Evolutionary conservation across 2,329 filamentous ascomycete genomes (phyloP), one percentile per base, ranked within the genome.

Genomic region (Epichloe gansuensis): DNA sequence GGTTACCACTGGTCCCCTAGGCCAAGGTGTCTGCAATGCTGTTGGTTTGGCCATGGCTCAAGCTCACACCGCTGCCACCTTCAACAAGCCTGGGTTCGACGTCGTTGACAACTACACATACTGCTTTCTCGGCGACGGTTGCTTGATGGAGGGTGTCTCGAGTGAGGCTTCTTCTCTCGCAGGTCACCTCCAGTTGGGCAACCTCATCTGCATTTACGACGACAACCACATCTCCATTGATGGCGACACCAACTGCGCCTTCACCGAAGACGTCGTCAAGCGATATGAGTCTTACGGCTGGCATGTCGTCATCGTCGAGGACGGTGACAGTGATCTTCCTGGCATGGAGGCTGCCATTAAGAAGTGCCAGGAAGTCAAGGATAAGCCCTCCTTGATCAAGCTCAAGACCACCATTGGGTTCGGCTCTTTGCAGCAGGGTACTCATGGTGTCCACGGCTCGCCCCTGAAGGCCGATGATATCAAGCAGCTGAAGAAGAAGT

Each of bases 181-280:
- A 61, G 93, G 93, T 67, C 93, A 98, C 77, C 80, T 97, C 71
- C 87, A 97, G 80, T 83, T 98, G 59, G 93, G 91, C 68, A 98
- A 97, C 80, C 78, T 98, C 66, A 97, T 97, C 73, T 83, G 81
- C 72, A 80, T 98, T 73, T 98, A 91, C 73, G 93, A 98, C 68
- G 93, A 98, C 79, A 98, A 98, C 82, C 87, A 95, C 72, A 97
- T 98, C 68, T 95, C 79, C 64, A 84, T 83, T 67, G 93, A 98
- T 67, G 93, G 93, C 72, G 86, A 95, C 78, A 97, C 87, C 74
- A 93, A 93, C 75, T 84, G 81, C 66, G 85, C 93, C 60, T 97
- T 98, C 78, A 98, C 93, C 55, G 93, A 98, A 77, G 90, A 98
- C 63, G 91, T 97, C 56, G 71, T 78, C 64, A 93, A 94, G 81